Base-by-base conservation (phyloP, 2,329 filamentous ascomycete species). In the Chaetomium olivaceum region DNA sequence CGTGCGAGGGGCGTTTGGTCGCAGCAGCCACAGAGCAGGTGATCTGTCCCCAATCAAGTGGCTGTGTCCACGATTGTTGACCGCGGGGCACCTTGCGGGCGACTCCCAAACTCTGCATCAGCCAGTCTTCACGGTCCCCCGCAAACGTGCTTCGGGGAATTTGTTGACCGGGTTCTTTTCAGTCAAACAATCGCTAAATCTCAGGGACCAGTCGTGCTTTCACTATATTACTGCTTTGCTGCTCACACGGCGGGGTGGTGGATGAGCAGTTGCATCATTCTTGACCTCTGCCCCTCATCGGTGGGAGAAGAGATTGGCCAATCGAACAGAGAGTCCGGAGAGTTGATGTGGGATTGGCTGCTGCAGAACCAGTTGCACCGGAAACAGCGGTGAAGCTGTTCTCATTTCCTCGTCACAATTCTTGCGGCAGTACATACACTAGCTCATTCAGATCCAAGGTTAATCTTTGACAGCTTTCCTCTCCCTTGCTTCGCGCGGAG, bases 311-410 rank as follows among this genome's bases (percentile, higher is more conserved):
- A n/a, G 14, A 46, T 51, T 58, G 64, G 61, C 61, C 57, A 67
- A 66, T 66, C 11, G 25, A 23, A 31, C 21, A 23, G 29, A n/a
- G 23, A 52, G 31, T 29, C 36, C 21, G 23, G 39, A 5, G 12
- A 14, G 4, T 6, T 8, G 50, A 60, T n/a, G 31, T 16, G 50
- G 55, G 48, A 64, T 67, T 64, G 58, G 62, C 55, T 43, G 23
- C 51, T 57, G 61, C 57, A 58, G 27, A n/a, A 25, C 19, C 16
- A 36, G 11, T 21, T 19, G 52, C 21, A 25, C 16, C 14, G 23
- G 57, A 67, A 64, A 62, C 62, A 33, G 65, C 65, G 65, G 65
- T 67, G 58, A 67, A 43, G 52, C 27, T 63, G 23, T 52, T 52
- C 50, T 36, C 54, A 54, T 23, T n/a, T 48, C 7, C 39, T 46